Conservation (phyloP, 352 stramenopile species). For the Globisporangium polare region DNA sequence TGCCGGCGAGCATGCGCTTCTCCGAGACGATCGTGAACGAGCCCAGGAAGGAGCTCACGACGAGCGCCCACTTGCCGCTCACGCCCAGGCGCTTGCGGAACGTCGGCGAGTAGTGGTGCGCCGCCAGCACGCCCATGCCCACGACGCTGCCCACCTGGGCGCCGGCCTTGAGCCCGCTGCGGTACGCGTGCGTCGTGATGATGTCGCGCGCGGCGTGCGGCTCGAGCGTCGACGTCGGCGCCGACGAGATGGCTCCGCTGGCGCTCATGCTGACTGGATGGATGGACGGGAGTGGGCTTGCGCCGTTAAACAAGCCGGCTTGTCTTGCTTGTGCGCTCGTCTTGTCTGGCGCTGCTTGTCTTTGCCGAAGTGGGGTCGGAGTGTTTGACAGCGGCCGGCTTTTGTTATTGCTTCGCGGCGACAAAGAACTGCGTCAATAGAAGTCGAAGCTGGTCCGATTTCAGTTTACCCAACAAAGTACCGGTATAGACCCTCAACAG, state of each 20-base stretch:
- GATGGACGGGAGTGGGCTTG: neutral
- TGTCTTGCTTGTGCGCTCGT: neutral
- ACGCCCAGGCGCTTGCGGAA: slow-evolving; percentile 70
- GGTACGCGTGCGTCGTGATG: slow-evolving; percentile 70
- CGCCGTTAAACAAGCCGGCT: neutral
- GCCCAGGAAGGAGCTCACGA: slow-evolving; percentile 55
- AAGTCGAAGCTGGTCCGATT: too few species aligned
- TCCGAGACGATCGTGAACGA: slow-evolving; percentile 69
- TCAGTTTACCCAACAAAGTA: too few species aligned
- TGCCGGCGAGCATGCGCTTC: slow-evolving; percentile 51
- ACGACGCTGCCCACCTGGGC: slow-evolving; percentile 25
- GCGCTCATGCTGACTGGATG: slow-evolving; percentile 6
- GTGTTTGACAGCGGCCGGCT: neutral
- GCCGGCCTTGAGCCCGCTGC: slow-evolving; percentile 45
- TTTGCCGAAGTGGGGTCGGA: neutral
- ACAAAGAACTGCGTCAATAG: neutral
- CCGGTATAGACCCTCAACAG: too few species aligned
- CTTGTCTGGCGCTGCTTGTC: neutral
- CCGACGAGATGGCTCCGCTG: slow-evolving; percentile 11
- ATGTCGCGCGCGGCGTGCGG: slow-evolving; percentile 55
- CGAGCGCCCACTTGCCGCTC: slow-evolving; percentile 73
- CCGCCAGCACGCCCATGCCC: slow-evolving; percentile 27
- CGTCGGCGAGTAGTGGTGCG: slow-evolving; percentile 55
- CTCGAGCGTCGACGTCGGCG: slow-evolving; percentile 23
- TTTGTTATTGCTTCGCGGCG: neutral